Base-by-base conservation (phyloP, 2,329 filamentous ascomycete genomes). In the Hyphodiscus sp. region DNA sequence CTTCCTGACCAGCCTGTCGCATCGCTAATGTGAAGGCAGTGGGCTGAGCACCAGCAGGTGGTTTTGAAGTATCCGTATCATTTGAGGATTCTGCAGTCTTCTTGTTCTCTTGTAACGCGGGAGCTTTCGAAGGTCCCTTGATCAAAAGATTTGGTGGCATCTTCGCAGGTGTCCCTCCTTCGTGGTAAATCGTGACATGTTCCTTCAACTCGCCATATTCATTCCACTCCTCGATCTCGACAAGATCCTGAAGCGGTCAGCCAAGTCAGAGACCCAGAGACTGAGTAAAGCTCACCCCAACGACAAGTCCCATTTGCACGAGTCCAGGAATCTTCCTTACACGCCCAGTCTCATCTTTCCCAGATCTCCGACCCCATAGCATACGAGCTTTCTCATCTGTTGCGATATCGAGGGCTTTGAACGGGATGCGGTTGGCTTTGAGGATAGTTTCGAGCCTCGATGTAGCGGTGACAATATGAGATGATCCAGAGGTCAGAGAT, bases 221-320 rank as follows among this genome's bases (percentile, higher is more conserved):
- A 75, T 99, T 99, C 94, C 92, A 97, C 69, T 99, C 94, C 73
- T 99, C 94, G 59, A 97, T 83, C 71, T 97, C 86, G 59, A 92
- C 87, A 48, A 96, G 79, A 69, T 96, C 94, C 91, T 96, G 60
- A 42, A 58, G 45, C 43, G 16, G 51, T 66, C 48, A 67, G 59
- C 44, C 20, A 18, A 29, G 5, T 19, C 33, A 13, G 13, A 15
- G 16, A 10, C 33, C 16, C 11, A 15, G 33, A 13, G 16, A 38
- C 33, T 15, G 33, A 38, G 16, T 2, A 38, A 38, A 38, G 33
- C 88, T 66, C 79, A 96, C 91, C 53, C 89, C 94, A 50, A 99
- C 71, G 18, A 97, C 85, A 55, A 85, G 75, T 15, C 91, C 91
- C 71, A 87, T 86, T 73, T 95, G 95, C 43, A 97, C 89, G 45